A percentile compares a stretch with the other conserved stretches of the same genome.
These are phyloP conservation scores for Coemansia sp. DNA, from an alignment of 192 early-diverging fungal species.

Conservation along the genomic window DNA sequence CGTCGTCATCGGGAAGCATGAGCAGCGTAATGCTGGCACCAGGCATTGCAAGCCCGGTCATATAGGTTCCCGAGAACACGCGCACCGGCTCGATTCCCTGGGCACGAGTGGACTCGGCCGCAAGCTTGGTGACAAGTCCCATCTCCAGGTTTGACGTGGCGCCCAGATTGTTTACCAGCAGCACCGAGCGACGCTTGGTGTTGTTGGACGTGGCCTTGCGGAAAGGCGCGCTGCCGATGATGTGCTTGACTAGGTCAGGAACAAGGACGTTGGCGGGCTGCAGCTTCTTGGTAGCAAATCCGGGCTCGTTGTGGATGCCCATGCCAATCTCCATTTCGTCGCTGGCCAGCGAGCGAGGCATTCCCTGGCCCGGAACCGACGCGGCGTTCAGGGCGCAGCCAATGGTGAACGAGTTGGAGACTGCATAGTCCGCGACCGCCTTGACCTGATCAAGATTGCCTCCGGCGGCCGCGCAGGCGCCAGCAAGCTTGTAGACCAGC, in stretches of 20 bases:
- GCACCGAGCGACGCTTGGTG: conserved; percentile 47
- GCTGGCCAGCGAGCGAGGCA: conserved; percentile 54
- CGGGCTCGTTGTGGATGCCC: conserved; percentile 86
- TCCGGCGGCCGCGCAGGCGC: conserved; percentile 63
- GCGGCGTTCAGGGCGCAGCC: conserved; percentile 73
- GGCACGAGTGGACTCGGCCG: conserved; percentile 49
- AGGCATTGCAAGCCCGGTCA: conserved; percentile 82
- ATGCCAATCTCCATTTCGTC: conserved; percentile 70
- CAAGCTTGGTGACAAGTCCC: conserved; percentile 66
- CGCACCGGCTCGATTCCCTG: conserved; percentile 53
- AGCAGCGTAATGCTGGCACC: conserved; percentile 71
- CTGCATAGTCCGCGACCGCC: conserved; percentile 55
- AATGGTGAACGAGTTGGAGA: conserved; percentile 70
- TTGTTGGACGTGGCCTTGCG: conserved; percentile 21
- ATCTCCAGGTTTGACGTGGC: conserved; percentile 71
- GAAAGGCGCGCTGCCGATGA: conserved; percentile 51
- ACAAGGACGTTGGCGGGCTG: conserved; percentile 55
- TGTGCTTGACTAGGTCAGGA: conserved; percentile 55
- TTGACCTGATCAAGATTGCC: conserved; percentile 59
- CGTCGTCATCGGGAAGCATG: conserved; percentile 53
- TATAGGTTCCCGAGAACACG: conserved; percentile 66
- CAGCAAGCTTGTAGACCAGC: conserved; percentile 79
- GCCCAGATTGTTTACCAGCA: conserved; percentile 86
- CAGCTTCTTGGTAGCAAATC: conserved; percentile 57
- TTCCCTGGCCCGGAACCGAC: conserved; percentile 65